Evolutionary conservation across 306 rosid genomes (phyloP).

Genomic region (Phaseolus lunatus): DNA sequence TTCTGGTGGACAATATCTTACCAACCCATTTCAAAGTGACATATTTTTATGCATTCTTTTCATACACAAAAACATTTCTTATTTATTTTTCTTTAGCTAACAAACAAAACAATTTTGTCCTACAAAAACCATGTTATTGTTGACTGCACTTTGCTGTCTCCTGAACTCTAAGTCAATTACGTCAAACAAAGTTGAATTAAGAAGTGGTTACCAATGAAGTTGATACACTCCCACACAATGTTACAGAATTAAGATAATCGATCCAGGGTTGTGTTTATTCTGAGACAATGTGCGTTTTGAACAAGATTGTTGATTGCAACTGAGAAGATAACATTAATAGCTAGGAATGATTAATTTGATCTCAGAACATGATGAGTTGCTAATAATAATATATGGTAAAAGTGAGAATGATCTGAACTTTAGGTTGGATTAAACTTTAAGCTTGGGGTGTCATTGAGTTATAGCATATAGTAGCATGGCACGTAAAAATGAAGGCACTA

Average conservation of each 20-base stretch:
- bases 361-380: slow-evolving; percentile 27
- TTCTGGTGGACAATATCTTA: slow-evolving; percentile 50
- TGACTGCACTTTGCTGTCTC: slow-evolving; percentile 32
- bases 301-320: not conserved
- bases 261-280: not conserved
- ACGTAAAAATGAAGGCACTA: slow-evolving; percentile 47
- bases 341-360: slow-evolving; percentile 18
- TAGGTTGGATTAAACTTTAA: slow-evolving; percentile 38
- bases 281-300: slow-evolving; percentile 8
- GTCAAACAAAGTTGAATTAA: slow-evolving; percentile 18
- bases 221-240: not conserved
- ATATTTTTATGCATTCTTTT: slow-evolving; percentile 38
- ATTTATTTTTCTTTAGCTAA: slow-evolving; percentile 27
- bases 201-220: not conserved
- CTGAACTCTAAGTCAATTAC: slow-evolving; percentile 34
- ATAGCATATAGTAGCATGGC: slow-evolving; percentile 32
- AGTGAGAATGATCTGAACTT: slow-evolving; percentile 29
- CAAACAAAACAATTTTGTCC: slow-evolving; percentile 27
- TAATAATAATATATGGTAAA: slow-evolving; percentile 35
- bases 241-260: not conserved
- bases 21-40: slow-evolving; percentile 51
- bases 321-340: slow-evolving; percentile 1
- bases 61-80: not conserved
- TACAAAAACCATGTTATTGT: slow-evolving; percentile 31
- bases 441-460: slow-evolving; percentile 30